Conservation (phyloP, 1,284 basidiomycete species). For the Sutorius eximius region DNA sequence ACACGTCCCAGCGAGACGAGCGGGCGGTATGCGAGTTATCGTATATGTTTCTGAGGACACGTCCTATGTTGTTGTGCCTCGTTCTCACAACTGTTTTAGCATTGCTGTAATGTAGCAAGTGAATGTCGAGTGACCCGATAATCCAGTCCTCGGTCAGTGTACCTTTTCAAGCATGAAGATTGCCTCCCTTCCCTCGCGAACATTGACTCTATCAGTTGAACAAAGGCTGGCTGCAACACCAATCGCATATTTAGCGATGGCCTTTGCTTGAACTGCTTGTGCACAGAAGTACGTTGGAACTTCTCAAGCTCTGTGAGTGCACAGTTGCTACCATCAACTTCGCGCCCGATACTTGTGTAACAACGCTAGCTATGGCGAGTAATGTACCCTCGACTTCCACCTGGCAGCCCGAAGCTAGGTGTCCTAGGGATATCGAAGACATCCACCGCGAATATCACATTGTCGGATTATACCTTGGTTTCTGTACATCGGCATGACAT, state of each 20-base stretch:
- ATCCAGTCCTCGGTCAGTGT: background rate
- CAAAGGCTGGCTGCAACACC: background rate
- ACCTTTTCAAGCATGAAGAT: background rate
- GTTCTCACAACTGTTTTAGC: conserved; percentile 3
- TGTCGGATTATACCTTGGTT: background rate
- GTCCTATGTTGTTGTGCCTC: conserved; percentile 6
- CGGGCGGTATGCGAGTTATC: conserved; percentile 92
- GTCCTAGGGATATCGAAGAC: background rate
- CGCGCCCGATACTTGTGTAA: background rate
- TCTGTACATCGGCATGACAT: background rate
- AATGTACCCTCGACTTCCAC: too few species aligned
- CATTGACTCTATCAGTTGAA: background rate
- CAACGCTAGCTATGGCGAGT: background rate
- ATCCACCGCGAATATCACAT: background rate
- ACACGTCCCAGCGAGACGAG: conserved; percentile 96
- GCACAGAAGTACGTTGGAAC: background rate
- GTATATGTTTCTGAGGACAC: conserved; percentile 70
- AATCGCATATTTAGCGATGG: background rate
- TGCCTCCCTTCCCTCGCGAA: background rate
- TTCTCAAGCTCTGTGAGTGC: background rate
- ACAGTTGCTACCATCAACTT: background rate
- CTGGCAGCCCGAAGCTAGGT: background rate
- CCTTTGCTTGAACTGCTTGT: background rate
- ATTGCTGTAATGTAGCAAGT: conserved; percentile 16
- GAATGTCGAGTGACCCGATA: conserved; percentile 1